These are phyloP conservation scores for Diaporthe citrichinensis DNA, from an alignment of 2,329 filamentous ascomycete species.

Conservation along the genomic window DNA sequence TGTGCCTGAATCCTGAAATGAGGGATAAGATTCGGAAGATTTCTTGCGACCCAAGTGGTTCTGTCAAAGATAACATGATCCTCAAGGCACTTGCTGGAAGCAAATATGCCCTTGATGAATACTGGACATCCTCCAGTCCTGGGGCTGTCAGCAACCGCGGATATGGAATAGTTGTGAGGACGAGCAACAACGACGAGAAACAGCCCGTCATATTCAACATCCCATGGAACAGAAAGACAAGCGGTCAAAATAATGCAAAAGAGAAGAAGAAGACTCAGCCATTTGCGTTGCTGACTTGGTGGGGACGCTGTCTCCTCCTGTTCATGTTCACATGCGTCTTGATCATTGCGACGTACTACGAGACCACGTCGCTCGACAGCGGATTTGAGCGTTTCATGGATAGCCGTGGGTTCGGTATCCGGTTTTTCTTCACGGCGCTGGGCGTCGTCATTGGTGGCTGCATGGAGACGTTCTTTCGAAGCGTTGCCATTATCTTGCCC, in stretches of 20 bases:
- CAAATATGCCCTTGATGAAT: conserved; percentile 15
- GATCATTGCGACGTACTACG: conserved; percentile 55
- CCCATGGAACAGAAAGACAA: neutral
- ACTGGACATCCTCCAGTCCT: neutral
- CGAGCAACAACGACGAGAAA: neutral
- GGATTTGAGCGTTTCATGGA: conserved; percentile 59
- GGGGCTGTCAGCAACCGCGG: neutral
- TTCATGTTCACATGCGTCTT: conserved; percentile 49
- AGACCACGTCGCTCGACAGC: conserved; percentile 51
- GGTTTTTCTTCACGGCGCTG: conserved; percentile 56
- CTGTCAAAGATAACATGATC: neutral
- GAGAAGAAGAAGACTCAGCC: conserved; percentile 39
- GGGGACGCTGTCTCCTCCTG: conserved; percentile 45
- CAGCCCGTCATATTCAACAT: neutral
- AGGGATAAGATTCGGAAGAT: conserved; percentile 9
- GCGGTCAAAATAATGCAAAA: neutral
- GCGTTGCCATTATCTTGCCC: conserved; percentile 53
- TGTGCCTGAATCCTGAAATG: conserved; percentile 46
- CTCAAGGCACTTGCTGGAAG: neutral
- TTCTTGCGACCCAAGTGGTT: neutral
- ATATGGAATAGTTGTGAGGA: conserved; percentile 30
- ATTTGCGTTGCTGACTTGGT: conserved; percentile 48
- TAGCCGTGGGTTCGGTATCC: conserved; percentile 54
- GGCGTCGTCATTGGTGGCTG: conserved; percentile 52
- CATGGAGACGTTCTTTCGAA: conserved; percentile 38